Evolutionary conservation across 192 early-diverging fungal genomes (phyloP), one percentile per base, ranked within the genome.

Genomic region (Gaertneriomyces semiglobifer): DNA sequence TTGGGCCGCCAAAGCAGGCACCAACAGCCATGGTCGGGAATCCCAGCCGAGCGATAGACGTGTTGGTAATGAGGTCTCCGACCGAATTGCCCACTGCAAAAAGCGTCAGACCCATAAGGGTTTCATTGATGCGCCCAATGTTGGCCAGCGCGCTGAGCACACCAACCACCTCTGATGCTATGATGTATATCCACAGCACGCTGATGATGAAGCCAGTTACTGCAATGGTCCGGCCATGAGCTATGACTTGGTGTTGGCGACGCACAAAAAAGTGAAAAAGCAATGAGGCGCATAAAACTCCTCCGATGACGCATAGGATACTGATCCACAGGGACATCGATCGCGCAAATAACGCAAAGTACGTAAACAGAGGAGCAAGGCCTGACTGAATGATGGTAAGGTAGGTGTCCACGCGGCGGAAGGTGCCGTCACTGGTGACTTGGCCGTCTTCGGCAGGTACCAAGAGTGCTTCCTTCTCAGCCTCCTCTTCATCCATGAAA

Each of bases 21-120:
- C 89, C 89, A 47, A 98, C 84, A 1, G 94, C 96, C 94, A 98
- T 98, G 60, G 88, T 82, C 16, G 94, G 92, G 66, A 83, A 94
- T 2, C 94, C 94, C 89, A 92, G 89, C 62, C 80, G 83, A 4
- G 96, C 93, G 58, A 98, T 90, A 19, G 89, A 90, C 18, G 94
- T 77, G 70, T 98, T 95, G 9, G 96, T 94, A 20, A 96, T 89
- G 60, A 98, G 81, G 64, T 98, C 95, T n/a, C 74, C 70, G 43
- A 66, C 58, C 63, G 58, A 70, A 62, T 81, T 81, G 63, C 88
- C 89, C 72, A 95, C 80, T 4, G 93, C 93, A 77, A 95, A 91
- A 8, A 98, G 38, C 12, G 79, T 80, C 56, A 83, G 40, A 50
- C 78, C 91, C 19, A 94, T 74, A 39, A 96, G 88, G 33, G 89